Conservation (phyloP, 75 land plant genomes). For the Pinus taeda region DNA sequence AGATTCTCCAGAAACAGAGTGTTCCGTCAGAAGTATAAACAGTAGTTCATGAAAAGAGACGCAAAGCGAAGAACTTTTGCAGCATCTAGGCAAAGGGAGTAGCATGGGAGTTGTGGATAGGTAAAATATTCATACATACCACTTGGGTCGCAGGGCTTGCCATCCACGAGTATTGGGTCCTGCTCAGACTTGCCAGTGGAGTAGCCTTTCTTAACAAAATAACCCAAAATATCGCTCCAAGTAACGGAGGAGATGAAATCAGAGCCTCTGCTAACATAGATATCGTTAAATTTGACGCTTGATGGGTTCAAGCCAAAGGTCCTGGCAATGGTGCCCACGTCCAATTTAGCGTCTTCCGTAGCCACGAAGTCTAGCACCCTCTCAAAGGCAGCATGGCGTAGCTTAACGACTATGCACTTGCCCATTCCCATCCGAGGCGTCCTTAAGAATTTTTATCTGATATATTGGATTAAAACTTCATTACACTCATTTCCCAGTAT, state of each 20-base stretch:
- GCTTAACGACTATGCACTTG: neutral
- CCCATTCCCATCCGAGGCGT: neutral
- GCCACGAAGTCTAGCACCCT: neutral
- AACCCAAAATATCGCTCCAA: neutral
- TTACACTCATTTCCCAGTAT: too few species aligned
- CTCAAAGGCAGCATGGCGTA: neutral
- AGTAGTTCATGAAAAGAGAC: too few species aligned
- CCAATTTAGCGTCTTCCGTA: neutral
- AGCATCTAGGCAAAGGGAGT: too few species aligned
- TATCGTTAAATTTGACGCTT: neutral
- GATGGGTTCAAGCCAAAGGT: slow-evolving; percentile 2
- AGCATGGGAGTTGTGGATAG: too few species aligned
- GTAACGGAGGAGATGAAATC: slow-evolving; percentile 3
- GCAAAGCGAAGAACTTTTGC: too few species aligned
- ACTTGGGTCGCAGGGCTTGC: neutral
- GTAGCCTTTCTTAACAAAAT: neutral
- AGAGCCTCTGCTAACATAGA: neutral
- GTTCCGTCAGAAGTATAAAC: too few species aligned
- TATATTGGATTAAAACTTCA: too few species aligned
- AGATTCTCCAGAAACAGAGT: too few species aligned
- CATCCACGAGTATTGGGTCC: neutral
- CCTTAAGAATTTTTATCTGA: too few species aligned
- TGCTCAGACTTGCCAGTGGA: neutral
- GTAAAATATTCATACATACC: too few species aligned
- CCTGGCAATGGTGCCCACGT: neutral